phyloP scores from a whole-genome alignment of 176 grass and related monocot genomes.

The Juncus inflexus region DNA sequence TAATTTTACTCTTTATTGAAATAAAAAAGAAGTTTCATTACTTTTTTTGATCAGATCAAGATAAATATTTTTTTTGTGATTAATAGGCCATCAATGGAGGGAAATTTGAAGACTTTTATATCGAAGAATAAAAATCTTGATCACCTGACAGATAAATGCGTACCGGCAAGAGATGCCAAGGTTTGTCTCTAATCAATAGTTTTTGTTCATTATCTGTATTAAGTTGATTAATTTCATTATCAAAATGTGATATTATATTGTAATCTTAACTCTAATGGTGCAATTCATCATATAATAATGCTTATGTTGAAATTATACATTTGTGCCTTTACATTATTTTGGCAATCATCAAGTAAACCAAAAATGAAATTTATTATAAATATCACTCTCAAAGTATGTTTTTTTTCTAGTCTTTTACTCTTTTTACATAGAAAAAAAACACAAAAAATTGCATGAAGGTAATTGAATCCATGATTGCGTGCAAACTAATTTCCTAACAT shows the following conservation, averaged over 20 bases:
- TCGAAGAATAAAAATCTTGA: conserved; percentile 8
- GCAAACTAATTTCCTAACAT: too few species aligned
- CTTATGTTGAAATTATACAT: too few species aligned
- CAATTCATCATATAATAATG: too few species aligned
- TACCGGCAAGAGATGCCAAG: neutral
- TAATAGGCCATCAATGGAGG: neutral
- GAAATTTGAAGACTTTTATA: neutral
- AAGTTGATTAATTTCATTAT: neutral
- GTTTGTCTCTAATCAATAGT: conserved; percentile 9
- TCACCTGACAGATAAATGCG: neutral
- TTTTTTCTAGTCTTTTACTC: too few species aligned
- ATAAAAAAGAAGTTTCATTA: neutral
- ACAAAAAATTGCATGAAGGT: too few species aligned
- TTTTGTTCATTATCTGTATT: neutral
- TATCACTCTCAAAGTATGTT: too few species aligned
- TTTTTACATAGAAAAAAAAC: too few species aligned
- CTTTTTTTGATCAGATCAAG: neutral
- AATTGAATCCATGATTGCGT: too few species aligned
- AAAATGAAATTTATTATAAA: too few species aligned
- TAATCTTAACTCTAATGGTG: too few species aligned
- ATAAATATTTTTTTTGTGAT: neutral
- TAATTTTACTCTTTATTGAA: neutral
- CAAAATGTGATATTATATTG: neutral
- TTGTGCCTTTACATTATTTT: too few species aligned
- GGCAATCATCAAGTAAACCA: too few species aligned